Evolutionary conservation across 192 early-diverging fungal species (phyloP), one percentile per base, ranked within the genome.

Genomic region (Coemansia sp.): DNA sequence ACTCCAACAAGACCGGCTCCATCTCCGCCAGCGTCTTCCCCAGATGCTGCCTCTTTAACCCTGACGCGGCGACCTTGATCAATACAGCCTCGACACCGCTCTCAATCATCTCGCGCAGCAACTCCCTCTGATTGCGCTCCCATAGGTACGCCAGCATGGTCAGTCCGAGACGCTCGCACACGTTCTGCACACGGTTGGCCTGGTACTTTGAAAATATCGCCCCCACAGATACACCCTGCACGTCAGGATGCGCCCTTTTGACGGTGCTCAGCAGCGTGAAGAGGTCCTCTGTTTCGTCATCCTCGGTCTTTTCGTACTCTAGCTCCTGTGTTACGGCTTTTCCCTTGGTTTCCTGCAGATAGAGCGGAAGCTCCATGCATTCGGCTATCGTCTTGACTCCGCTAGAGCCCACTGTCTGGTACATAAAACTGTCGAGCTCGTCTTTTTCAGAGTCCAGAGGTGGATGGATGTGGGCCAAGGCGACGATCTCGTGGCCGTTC

Each of bases 171-270:
- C 96, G 83, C 27, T 80, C 74, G 61, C 94, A 95, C 78, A 99
- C 90, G 70, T 94, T 75, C 63, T 99, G 93, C 4, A 99, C 92
- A 25, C 96, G 87, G 39, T 95, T 87, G n/a, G 94, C 82, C 64
- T 99, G 96, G 72, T 97, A 99, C 59, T 85, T 93, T 3, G 94
- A 97, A 46, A 99, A 78, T 45, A 99, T 99, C 1, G 96, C 96
- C 15, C 96, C 96, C 14, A 91, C 85, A 22, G 90, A 88, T 5
- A 99, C 91, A 13, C 77, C 96, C 50, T 89, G 62, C 10, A 95
- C 79, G 19, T 92, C 86, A 0, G 94, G 89, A 60, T 91, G 81
- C 11, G 74, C 40, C 25, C 58, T 49, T 72, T 87, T 84, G 28
- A 92, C 90, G 8, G 79, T 62, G 30, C 64, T 46, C 0, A 99